Conservation (phyloP, 208 protist genomes). For the Leishmania braziliensis region DNA sequence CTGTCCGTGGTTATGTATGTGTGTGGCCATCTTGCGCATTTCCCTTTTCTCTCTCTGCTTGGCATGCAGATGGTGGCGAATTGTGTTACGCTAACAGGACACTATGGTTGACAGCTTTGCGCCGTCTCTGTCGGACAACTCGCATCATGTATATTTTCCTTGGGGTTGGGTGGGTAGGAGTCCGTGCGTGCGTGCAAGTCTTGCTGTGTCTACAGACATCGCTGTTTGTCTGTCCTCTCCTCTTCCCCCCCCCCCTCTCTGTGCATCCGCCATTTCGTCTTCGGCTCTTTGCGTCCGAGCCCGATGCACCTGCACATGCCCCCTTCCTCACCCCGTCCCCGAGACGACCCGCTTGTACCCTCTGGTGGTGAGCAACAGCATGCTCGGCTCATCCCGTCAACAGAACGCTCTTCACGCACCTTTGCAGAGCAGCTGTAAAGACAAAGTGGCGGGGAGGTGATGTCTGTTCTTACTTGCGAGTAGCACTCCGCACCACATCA, state of each 20-base stretch:
- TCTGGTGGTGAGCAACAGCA: neutral
- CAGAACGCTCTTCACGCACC: neutral
- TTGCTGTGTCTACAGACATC: neutral
- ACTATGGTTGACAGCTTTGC: neutral
- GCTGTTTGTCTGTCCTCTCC: neutral
- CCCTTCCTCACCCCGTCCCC: neutral
- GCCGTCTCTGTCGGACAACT: neutral
- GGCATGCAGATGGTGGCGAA: neutral
- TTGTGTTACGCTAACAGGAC: slow-evolving; percentile 2
- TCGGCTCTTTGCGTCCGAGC: neutral
- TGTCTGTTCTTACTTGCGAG: neutral
- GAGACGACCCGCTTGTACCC: neutral
- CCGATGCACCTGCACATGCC: too few species aligned
- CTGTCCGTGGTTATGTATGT: neutral
- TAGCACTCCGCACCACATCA: neutral
- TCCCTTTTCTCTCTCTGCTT: neutral
- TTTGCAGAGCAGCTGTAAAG: neutral
- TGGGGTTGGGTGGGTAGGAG: neutral
- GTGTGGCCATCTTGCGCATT: neutral
- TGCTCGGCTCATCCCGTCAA: neutral
- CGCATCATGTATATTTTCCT: slow-evolving; percentile 2
- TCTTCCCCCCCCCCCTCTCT: neutral
- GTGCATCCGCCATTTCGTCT: neutral
- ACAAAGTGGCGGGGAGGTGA: neutral
- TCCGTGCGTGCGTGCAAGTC: neutral